A percentile compares a stretch with the other conserved stretches of the same genome.
Evolutionary conservation across 2,329 filamentous ascomycete species (phyloP).

Genomic region (Beauveria sp.): DNA sequence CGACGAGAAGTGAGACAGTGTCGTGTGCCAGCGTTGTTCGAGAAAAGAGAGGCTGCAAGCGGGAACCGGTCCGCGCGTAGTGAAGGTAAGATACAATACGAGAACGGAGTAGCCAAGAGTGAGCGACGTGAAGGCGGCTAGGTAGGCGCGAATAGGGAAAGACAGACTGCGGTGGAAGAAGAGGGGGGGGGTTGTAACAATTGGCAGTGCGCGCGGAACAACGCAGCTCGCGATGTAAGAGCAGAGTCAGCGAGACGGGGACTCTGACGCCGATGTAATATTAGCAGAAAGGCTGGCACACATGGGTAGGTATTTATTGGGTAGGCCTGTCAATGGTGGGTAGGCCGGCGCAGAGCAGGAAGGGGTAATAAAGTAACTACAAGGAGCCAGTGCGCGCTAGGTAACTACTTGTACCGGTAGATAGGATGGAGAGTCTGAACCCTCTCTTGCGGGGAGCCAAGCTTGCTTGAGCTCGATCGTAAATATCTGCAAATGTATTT

Average conservation of each 20-base stretch:
- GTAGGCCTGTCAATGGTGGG: too few relatives aligned
- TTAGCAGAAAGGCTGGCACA: too few relatives aligned
- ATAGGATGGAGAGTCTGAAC: too few relatives aligned
- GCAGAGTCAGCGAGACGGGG: not conserved
- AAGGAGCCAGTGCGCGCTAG: too few relatives aligned
- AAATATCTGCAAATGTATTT: too few relatives aligned
- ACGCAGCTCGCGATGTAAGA: conserved; percentile 3
- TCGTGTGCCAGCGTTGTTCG: not conserved
- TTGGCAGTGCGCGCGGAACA: conserved; percentile 1
- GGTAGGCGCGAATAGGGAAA: conserved; percentile 1
- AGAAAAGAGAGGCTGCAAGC: not conserved
- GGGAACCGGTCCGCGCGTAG: not conserved
- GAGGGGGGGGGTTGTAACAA: conserved; percentile 2
- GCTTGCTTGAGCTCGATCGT: too few relatives aligned
- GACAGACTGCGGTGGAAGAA: not conserved
- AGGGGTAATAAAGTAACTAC: too few relatives aligned
- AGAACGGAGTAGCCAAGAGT: not conserved
- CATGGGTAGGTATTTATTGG: too few relatives aligned
- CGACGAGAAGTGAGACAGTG: not conserved
- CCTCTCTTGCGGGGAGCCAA: too few relatives aligned
- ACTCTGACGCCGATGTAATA: not conserved
- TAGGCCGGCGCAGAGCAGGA: too few relatives aligned
- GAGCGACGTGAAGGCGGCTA: conserved; percentile 4
- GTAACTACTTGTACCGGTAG: too few relatives aligned
- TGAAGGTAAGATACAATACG: not conserved